These are phyloP conservation scores for Ceratocystis papillata DNA, from an alignment of 2,329 filamentous ascomycete genomes.

Conservation along the genomic window DNA sequence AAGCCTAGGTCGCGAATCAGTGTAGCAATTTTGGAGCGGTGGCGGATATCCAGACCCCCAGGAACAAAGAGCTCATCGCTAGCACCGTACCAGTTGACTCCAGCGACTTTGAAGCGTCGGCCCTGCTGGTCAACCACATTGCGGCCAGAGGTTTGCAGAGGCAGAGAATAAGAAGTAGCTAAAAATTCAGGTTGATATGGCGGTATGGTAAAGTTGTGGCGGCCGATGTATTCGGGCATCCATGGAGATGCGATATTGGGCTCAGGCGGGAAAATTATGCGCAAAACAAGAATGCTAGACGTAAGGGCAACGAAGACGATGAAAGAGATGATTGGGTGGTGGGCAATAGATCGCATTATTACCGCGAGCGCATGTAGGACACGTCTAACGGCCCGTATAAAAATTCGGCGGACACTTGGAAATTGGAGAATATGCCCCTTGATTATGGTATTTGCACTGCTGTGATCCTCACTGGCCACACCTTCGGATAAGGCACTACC, in stretches of 20 bases:
- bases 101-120: constrained; percentile 50
- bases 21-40: constrained; percentile 49
- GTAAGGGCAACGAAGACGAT: constrained; percentile 13
- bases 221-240: constrained; percentile 37
- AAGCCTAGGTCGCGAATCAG: constrained; percentile 53
- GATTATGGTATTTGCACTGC: neutral
- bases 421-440: neutral
- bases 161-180: constrained; percentile 40
- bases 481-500: neutral
- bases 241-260: constrained; percentile 33
- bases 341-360: constrained; percentile 3
- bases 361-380: too few relatives aligned
- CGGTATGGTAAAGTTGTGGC: constrained; percentile 39
- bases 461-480: neutral
- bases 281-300: constrained; percentile 15
- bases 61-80: constrained; percentile 56
- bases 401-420: neutral
- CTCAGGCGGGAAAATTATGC: constrained; percentile 20
- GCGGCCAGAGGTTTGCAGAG: constrained; percentile 49
- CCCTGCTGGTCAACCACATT: constrained; percentile 49
- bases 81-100: constrained; percentile 61
- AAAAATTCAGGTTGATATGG: constrained; percentile 38
- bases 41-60: constrained; percentile 52
- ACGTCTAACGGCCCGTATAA: too few relatives aligned
- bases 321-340: constrained; percentile 14